Conservation (phyloP, 805 yeast species). For the Saccharomyces kudriavzevii region DNA sequence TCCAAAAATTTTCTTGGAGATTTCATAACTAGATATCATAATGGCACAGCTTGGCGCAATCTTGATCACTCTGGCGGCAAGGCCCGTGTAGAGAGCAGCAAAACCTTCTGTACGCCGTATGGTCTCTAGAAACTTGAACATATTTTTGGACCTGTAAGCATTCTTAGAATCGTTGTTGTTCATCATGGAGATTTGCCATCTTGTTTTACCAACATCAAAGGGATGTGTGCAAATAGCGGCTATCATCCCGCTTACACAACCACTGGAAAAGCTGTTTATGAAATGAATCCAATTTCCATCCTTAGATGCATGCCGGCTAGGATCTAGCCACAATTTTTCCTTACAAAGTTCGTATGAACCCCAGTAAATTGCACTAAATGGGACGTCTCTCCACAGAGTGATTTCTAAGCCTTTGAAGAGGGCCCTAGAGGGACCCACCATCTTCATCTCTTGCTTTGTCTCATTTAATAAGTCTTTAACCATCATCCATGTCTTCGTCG, state of each 20-base stretch:
- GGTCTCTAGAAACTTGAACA: conserved; percentile 56
- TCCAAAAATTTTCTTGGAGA: conserved; percentile 53
- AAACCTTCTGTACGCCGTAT: conserved; percentile 70
- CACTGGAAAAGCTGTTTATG: conserved; percentile 63
- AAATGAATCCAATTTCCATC: conserved; percentile 40
- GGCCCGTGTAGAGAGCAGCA: conserved; percentile 79
- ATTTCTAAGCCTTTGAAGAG: conserved; percentile 79
- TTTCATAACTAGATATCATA: conserved; percentile 92
- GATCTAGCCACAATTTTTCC: conserved; percentile 9
- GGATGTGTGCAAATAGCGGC: conserved; percentile 91
- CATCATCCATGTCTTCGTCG: conserved; percentile 26
- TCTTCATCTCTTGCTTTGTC: conserved; percentile 40
- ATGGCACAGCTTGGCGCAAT: conserved; percentile 97
- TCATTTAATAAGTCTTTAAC: conserved; percentile 45
- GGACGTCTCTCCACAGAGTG: conserved; percentile 95
- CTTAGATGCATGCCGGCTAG: conserved; percentile 1
- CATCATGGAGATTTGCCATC: conserved; percentile 59
- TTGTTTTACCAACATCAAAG: conserved; percentile 93
- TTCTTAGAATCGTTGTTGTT: conserved; percentile 10
- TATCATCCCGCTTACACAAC: conserved; percentile 72
- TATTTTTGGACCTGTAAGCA: conserved; percentile 30
- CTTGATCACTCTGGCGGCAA: conserved; percentile 77
- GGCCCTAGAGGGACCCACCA: conserved; percentile 47
- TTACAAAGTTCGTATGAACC: conserved; percentile 61
- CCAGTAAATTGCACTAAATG: conserved; percentile 95